Base-by-base conservation (phyloP, 352 stramenopile species). In the Phytophthora constricta region DNA sequence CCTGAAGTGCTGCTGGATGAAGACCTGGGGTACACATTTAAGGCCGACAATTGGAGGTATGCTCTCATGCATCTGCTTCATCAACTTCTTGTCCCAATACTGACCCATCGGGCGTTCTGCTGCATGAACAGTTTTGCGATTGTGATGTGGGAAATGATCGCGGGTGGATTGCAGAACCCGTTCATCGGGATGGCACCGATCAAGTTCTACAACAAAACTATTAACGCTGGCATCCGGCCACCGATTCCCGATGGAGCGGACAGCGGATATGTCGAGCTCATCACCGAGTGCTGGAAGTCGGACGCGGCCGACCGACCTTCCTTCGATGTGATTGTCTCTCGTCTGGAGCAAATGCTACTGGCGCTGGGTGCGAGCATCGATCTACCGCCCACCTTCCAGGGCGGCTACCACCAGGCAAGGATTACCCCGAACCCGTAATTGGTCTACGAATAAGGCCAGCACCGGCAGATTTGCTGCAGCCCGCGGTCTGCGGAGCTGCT, bases 111-210 rank as follows among this genome's bases (percentile, higher is more conserved):
- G 34, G 27, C 2, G 22, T 11, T 42, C n/a, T 59, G 20, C 14
- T 26, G 37, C 27, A 31, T n/a, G 26, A 26, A 31, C 37, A 96
- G 89, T 63, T 95, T 96, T 74, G 89, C 87, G 20, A 90, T 96
- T 56, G 89, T 96, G 19, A 96, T 96, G 89, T 96, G 89, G 89
- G 89, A 96, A 72, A 95, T 96, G 81, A 87, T 96, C 41, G 89
- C 89, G n/a, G 86, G 84, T 22, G 75, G 69, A 5, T 56, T 88
- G 43, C 82, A 92, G 49, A 96, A 96, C 55, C 87, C 82, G 52
- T 96, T 96, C 69, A 92, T 96, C 47, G 89, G 89, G 37, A 96
- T 96, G 89, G 89, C 89, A 7, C 89, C 89, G 11, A 93, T 96
- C 71, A 96, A 96, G 58, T 96, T 95, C 57, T 96, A 96, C 76